Evolutionary conservation across 495 filamentous ascomycete genomes (phyloP).

Genomic region (Hypoxylon perforatum): DNA sequence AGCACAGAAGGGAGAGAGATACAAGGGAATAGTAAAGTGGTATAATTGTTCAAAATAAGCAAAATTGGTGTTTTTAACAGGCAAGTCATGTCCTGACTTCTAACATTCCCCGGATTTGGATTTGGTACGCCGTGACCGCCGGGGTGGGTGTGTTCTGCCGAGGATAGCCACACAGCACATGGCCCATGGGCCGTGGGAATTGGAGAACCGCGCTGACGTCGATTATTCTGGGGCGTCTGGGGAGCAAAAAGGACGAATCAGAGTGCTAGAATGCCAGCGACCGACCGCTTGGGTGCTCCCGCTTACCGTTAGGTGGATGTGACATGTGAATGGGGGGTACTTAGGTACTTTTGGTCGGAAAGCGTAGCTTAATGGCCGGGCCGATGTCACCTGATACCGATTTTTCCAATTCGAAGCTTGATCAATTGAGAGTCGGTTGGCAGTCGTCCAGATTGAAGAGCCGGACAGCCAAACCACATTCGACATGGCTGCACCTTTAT

Average conservation of each 20-base stretch:
- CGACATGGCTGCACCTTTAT: constrained; percentile 44
- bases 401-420: constrained; percentile 27
- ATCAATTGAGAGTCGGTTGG: constrained; percentile 20
- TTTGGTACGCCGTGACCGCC: constrained; percentile 21
- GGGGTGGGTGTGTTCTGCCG: constrained; percentile 46
- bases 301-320: constrained; percentile 18
- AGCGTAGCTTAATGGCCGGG: constrained; percentile 4
- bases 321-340: constrained; percentile 13
- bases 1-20: constrained; percentile 1
- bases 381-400: constrained; percentile 43
- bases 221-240: constrained; percentile 16
- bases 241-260: constrained; percentile 29
- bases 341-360: not conserved
- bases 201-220: constrained; percentile 32
- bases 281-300: constrained; percentile 5
- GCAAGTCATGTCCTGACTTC: constrained; percentile 2
- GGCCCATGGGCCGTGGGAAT: constrained; percentile 18
- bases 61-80: constrained; percentile 5
- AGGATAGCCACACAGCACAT: constrained; percentile 49
- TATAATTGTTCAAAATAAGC: not conserved
- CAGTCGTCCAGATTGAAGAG: constrained; percentile 4
- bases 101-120: constrained; percentile 34
- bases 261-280: not conserved
- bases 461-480: constrained; percentile 14
- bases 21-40: not conserved